Evolutionary conservation across 495 filamentous ascomycete species (phyloP).

Genomic region (Aspergillus sparsus): DNA sequence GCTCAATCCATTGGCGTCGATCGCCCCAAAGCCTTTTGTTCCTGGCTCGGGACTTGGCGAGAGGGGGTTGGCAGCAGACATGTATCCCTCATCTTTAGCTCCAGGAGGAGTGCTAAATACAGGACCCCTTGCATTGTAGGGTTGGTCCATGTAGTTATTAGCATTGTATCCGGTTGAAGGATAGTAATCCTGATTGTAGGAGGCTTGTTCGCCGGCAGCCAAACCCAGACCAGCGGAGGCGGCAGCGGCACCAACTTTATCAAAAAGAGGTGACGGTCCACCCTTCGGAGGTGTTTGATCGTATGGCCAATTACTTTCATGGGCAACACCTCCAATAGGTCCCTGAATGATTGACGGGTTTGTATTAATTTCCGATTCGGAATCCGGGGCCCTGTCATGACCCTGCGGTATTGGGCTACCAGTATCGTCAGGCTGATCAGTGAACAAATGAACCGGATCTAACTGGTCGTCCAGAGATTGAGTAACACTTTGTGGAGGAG

Average conservation of each 20-base stretch:
- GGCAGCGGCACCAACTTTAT: conserved; percentile 46
- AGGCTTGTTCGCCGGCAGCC: conserved; percentile 30
- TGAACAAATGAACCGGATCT: conserved; percentile 56
- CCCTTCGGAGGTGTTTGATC: conserved; percentile 50
- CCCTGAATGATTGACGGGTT: conserved; percentile 78
- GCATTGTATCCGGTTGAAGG: conserved; percentile 41
- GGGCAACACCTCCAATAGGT: conserved; percentile 49
- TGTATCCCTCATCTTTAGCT: conserved; percentile 84
- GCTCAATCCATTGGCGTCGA: conserved; percentile 56
- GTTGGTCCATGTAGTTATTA: conserved; percentile 38
- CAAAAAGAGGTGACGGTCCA: conserved; percentile 44
- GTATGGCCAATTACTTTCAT: conserved; percentile 54
- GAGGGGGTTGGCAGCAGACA: conserved; percentile 74
- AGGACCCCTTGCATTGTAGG: conserved; percentile 32
- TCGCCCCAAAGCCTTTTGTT: conserved; percentile 59
- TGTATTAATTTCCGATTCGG: conserved; percentile 68
- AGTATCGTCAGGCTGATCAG: conserved; percentile 61
- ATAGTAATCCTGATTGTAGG: conserved; percentile 44
- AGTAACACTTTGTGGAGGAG: conserved; percentile 76
- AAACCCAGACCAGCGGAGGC: conserved; percentile 37
- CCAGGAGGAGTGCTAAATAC: conserved; percentile 46
- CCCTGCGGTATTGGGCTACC: conserved; percentile 58
- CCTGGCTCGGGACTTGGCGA: conserved; percentile 62
- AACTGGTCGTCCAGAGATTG: conserved; percentile 58
- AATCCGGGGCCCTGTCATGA: conserved; percentile 48